phyloP scores from a whole-genome alignment of 352 stramenopile genomes.

The Phytophthora quininea region DNA sequence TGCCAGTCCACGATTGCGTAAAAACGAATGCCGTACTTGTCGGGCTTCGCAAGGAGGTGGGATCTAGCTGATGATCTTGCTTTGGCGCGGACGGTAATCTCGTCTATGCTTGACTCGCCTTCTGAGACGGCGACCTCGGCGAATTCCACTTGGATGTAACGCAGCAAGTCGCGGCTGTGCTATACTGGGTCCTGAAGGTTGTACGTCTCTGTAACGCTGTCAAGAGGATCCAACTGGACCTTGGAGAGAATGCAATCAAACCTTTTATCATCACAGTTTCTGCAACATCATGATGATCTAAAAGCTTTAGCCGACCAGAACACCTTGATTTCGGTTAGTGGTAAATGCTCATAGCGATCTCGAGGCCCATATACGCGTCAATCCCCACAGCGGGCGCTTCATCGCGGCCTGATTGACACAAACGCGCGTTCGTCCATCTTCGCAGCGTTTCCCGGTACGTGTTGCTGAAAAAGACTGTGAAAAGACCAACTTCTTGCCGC shows the following conservation, averaged over 20 bases:
- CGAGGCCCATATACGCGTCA: not conserved
- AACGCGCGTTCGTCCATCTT: not conserved
- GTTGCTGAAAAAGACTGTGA: not conserved
- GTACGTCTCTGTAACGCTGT: not conserved
- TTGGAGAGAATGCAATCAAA: not conserved
- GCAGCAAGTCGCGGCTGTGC: not conserved
- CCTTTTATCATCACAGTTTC: not conserved
- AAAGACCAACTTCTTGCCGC: not conserved
- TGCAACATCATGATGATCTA: not conserved
- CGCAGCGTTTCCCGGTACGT: not conserved
- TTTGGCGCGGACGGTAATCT: not conserved
- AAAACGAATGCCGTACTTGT: conserved; percentile 9
- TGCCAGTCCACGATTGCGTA: conserved; percentile 7
- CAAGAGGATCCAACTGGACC: not conserved
- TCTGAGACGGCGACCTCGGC: not conserved
- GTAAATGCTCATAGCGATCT: not conserved
- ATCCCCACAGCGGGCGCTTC: not conserved
- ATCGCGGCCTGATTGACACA: not conserved
- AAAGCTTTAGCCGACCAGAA: conserved; percentile 1
- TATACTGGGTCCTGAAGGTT: not conserved
- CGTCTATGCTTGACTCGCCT: not conserved
- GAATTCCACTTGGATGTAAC: not conserved
- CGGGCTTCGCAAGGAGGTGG: conserved; percentile 5
- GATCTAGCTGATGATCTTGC: not conserved
- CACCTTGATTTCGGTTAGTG: not conserved